Base-by-base conservation (phyloP, 805 yeast genomes). In the Yarrowia phangngaensis region DNA sequence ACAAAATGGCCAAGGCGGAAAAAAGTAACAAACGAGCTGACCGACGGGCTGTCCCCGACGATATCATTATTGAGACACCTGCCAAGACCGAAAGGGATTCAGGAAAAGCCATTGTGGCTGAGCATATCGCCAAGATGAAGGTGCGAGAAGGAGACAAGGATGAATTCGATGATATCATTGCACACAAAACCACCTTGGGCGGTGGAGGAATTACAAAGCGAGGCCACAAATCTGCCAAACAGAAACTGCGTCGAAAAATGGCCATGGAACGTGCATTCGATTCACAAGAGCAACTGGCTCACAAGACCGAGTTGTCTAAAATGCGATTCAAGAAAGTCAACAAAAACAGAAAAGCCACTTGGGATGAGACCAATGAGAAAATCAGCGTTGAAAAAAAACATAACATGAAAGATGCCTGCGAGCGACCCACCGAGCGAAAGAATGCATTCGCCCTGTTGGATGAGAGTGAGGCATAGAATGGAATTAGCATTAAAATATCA, bases 351-450 rank as follows among this genome's bases (percentile, higher is more conserved):
- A 41, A 41, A 35, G 34, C 48, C 7, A 30, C 34, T 1, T 41
- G 48, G 48, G 48, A 41, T 9, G 48, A 41, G 29, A 41, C 35
- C 35, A 41, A 41, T 22, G 48, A 41, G 27, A 29, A 30, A 29
- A 26, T 41, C 26, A 29, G 23, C 20, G 29, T 23, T 9, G 35
- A 41, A 11, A 41, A 41, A 35, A 16, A 23, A 19, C 48, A 41
- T 22, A 29, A 30, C 9, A 29, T 30, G 35, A 41, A 41, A 22
- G 48, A 41, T 20, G 48, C 48, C 13, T 27, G 48, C 20, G 48
- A 41, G 15, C 28, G 30, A 35, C 15, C 20, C 1, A 26, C 32
- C n/a, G 23, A 30, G 34, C n/a, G n/a, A n/a, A 29, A 41, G 16
- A 28, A 11, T 20, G 35, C 22, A 7, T 41, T 41, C n/a, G 48